Percentiles rank a stretch among this genome's conserved stretches.
Evolutionary conservation across 2,329 filamentous ascomycete species (phyloP).

Genomic region (Ophiostoma ulmi): DNA sequence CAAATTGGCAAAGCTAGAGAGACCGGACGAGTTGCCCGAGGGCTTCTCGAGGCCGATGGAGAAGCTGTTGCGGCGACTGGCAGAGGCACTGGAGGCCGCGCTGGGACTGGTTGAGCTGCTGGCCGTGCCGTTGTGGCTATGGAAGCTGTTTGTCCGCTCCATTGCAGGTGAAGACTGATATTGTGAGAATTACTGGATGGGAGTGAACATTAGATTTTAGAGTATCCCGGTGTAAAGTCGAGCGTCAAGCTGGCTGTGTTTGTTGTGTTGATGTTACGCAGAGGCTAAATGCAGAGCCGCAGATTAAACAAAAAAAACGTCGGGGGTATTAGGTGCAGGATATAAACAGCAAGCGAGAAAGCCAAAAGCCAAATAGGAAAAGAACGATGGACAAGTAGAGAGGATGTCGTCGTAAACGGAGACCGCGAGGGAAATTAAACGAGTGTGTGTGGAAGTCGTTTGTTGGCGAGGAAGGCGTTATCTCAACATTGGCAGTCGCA

Average conservation of each 20-base stretch:
- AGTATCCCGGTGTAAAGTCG: background rate
- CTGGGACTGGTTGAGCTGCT: constrained; percentile 23
- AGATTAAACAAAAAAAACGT: background rate
- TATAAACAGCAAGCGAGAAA: background rate
- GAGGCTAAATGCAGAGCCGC: background rate
- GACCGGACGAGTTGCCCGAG: constrained; percentile 19
- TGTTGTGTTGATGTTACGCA: background rate
- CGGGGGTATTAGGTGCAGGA: constrained; percentile 1
- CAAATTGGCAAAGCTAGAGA: constrained; percentile 23
- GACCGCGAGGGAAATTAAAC: constrained; percentile 3
- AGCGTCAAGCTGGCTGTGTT: background rate
- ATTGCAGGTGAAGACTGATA: constrained; percentile 14
- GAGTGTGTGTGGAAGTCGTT: constrained; percentile 9
- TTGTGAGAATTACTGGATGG: constrained; percentile 6
- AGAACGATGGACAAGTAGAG: background rate
- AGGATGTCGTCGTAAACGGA: constrained; percentile 8
- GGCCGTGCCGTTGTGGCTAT: constrained; percentile 21
- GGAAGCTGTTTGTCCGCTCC: constrained; percentile 22
- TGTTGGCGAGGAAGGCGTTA: constrained; percentile 10
- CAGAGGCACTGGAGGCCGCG: constrained; percentile 20
- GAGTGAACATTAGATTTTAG: constrained; percentile 16
- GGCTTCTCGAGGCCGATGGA: constrained; percentile 25
- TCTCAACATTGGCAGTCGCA: constrained; percentile 8
- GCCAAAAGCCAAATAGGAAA: background rate
- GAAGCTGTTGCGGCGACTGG: constrained; percentile 28